A percentile compares a stretch with the other conserved stretches of the same genome.
Evolutionary conservation across 139 green algal genomes (phyloP).

Genomic region (Pleodorina starrii): DNA sequence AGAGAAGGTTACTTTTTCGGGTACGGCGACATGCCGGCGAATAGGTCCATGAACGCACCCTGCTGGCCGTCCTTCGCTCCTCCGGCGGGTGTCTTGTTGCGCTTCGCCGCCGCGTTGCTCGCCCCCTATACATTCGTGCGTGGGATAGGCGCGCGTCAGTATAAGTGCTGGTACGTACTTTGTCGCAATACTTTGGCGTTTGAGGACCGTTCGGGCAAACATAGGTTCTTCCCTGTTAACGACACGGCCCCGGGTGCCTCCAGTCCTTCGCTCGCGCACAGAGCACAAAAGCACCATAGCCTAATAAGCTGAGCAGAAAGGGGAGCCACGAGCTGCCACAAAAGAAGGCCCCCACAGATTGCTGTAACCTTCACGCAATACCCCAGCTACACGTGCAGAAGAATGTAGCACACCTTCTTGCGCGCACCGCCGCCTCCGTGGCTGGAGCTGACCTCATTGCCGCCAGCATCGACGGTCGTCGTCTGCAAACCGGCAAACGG

Average conservation of each 20-base stretch:
- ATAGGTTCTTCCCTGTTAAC: too few relatives aligned
- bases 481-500: background rate
- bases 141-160: background rate
- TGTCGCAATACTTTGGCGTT: background rate
- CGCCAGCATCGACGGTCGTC: background rate
- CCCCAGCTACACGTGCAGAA: background rate
- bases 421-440: background rate
- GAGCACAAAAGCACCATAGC: background rate
- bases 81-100: background rate
- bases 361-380: background rate
- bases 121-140: too few relatives aligned
- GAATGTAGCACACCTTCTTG: background rate
- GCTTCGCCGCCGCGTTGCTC: background rate
- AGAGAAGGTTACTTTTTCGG: constrained; percentile 23
- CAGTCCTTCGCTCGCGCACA: too few relatives aligned
- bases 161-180: background rate
- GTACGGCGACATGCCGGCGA: constrained; percentile 23
- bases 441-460: constrained; percentile 32
- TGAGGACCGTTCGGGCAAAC: too few relatives aligned
- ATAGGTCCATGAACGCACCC: constrained; percentile 18
- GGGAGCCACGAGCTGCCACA: background rate
- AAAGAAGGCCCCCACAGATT: background rate
- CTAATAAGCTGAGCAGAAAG: background rate
- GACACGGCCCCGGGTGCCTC: too few relatives aligned
- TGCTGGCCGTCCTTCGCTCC: too few relatives aligned